A percentile compares a stretch with the other conserved stretches of the same genome.
Conservation (phyloP, 139 green algal genomes). For the Pseudopediastrum boryanum region DNA sequence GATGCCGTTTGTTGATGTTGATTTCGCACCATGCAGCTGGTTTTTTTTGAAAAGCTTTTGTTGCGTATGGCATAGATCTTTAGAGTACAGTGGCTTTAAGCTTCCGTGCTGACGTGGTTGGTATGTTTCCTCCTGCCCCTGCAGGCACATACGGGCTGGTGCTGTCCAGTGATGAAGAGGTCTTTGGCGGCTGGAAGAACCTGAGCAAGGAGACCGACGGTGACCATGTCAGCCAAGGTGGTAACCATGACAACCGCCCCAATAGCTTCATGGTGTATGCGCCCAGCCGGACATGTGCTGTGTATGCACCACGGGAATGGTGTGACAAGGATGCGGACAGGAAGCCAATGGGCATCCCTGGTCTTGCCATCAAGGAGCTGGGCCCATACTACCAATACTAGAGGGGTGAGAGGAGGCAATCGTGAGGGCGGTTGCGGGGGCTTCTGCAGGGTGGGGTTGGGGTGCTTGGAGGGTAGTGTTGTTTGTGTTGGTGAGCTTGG, state of each 20-base stretch:
- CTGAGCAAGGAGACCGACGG: conserved; percentile 80
- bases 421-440: too few species aligned
- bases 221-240: conserved; percentile 18
- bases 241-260: conserved; percentile 68
- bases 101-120: neutral
- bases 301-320: conserved; percentile 83
- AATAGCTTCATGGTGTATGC: conserved; percentile 80
- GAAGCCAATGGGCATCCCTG: conserved; percentile 75
- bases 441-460: too few species aligned
- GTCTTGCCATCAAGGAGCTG: conserved; percentile 82
- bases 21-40: too few species aligned
- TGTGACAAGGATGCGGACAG: conserved; percentile 75
- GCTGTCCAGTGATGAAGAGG: conserved; percentile 83
- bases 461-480: too few species aligned
- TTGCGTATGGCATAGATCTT: too few species aligned
- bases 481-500: too few species aligned
- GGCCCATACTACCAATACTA: conserved; percentile 70
- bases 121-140: neutral
- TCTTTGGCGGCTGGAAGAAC: conserved; percentile 90
- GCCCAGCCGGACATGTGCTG: conserved; percentile 78
- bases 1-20: too few species aligned
- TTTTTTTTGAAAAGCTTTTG: too few species aligned
- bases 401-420: too few species aligned
- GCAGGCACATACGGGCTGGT: conserved; percentile 59
- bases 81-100: too few species aligned